Evolutionary conservation across 140 eudicot species (phyloP).

Genomic region (Anethum foeniculum): DNA sequence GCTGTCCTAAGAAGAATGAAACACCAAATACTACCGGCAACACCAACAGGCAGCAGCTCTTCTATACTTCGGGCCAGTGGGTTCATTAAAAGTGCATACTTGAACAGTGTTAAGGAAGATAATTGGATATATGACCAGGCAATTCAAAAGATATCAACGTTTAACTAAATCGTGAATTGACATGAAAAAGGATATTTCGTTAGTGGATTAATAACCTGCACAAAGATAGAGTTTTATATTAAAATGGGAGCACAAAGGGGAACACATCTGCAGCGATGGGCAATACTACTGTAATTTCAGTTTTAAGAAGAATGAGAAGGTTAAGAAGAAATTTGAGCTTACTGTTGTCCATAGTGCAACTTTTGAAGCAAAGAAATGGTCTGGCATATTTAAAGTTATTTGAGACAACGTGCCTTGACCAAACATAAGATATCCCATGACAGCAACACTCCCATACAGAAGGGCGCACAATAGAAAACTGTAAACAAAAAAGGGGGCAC

Average conservation of each 20-base stretch:
- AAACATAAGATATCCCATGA: constrained; percentile 85
- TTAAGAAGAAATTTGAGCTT: constrained; percentile 1
- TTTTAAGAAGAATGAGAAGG: neutral
- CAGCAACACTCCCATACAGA: constrained; percentile 65
- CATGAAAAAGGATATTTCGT: constrained; percentile 73
- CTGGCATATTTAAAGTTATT: constrained; percentile 80
- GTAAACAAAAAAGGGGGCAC: constrained; percentile 20
- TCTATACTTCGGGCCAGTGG: constrained; percentile 90
- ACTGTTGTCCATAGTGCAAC: constrained; percentile 53
- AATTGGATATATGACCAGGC: neutral
- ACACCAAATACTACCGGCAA: constrained; percentile 37
- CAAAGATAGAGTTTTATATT: constrained; percentile 14
- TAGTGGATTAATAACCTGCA: constrained; percentile 83
- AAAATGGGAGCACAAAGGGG: neutral
- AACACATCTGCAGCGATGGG: neutral
- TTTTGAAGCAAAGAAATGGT: constrained; percentile 44
- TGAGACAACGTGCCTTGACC: constrained; percentile 76
- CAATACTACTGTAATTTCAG: neutral
- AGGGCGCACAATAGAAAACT: constrained; percentile 56
- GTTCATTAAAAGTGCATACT: constrained; percentile 69
- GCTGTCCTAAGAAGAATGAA: constrained; percentile 55
- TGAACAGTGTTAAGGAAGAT: constrained; percentile 44
- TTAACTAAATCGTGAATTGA: constrained; percentile 1
- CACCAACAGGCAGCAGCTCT: constrained; percentile 60
- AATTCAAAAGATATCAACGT: neutral